phyloP scores from a whole-genome alignment of 1,284 basidiomycete species.

The Marasmius fiardii region DNA sequence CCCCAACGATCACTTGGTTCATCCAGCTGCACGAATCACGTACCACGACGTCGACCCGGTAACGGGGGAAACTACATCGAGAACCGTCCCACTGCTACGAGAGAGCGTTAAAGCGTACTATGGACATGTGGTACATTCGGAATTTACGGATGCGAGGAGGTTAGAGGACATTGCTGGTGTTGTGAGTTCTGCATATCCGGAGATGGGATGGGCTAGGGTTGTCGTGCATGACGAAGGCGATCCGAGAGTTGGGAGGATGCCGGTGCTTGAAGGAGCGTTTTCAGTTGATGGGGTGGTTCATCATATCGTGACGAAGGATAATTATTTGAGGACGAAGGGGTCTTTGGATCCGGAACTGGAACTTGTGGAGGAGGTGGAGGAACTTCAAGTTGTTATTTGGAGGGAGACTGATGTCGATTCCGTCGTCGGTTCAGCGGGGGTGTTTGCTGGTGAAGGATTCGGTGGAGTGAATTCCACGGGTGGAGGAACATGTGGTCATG shows the following conservation, averaged over 20 bases:
- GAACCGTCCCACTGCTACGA: constrained; percentile 49
- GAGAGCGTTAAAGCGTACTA: constrained; percentile 60
- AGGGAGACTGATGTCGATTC: constrained; percentile 64
- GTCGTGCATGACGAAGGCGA: constrained; percentile 69
- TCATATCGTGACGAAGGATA: constrained; percentile 71
- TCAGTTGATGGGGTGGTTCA: constrained; percentile 64
- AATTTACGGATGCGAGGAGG: constrained; percentile 48
- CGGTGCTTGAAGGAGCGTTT: constrained; percentile 78
- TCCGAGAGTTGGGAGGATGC: constrained; percentile 38
- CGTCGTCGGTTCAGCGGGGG: constrained; percentile 41
- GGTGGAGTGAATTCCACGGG: constrained; percentile 6
- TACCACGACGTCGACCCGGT: constrained; percentile 45
- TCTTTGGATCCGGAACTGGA: constrained; percentile 54
- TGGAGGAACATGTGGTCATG: constrained; percentile 61
- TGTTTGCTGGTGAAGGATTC: constrained; percentile 8
- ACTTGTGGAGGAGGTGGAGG: constrained; percentile 30
- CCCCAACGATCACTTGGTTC: constrained; percentile 74
- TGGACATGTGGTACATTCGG: constrained; percentile 62
- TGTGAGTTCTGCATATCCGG: constrained; percentile 38
- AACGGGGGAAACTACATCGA: constrained; percentile 43
- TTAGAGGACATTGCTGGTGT: constrained; percentile 57
- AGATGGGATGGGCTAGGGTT: constrained; percentile 70
- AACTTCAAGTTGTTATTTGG: constrained; percentile 65
- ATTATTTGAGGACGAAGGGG: constrained; percentile 63
- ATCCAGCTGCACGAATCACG: constrained; percentile 69